Conservation (phyloP, 768 basidiomycete genomes). For the Tubosaeta brunneosetosa region DNA sequence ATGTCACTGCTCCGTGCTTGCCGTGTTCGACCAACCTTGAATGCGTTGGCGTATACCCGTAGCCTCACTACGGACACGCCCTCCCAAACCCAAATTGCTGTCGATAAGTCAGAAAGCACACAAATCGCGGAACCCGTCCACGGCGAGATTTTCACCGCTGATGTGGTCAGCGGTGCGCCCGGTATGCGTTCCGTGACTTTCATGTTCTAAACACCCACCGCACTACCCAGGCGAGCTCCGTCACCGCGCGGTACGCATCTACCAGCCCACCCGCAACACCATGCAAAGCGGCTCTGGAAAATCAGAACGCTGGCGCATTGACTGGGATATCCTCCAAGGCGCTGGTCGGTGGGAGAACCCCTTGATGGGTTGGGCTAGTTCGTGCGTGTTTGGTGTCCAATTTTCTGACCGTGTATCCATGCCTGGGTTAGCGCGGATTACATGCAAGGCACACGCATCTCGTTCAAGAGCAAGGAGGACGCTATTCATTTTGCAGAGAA, state of each 20-base stretch:
- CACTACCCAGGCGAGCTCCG: constrained; percentile 64
- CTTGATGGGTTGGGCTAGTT: constrained; percentile 94
- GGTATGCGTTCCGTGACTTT: constrained; percentile 39
- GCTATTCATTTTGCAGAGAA: constrained; percentile 96
- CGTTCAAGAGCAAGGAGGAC: constrained; percentile 83
- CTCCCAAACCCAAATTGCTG: constrained; percentile 19
- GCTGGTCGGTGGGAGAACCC: constrained; percentile 97
- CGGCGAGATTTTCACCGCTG: constrained; percentile 66
- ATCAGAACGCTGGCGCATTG: constrained; percentile 86
- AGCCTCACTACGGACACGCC: constrained; percentile 16
- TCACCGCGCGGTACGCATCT: constrained; percentile 86
- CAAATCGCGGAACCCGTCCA: constrained; percentile 45
- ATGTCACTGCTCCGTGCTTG: constrained; percentile 58
- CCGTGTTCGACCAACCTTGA: constrained; percentile 27
- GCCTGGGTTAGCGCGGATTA: constrained; percentile 71
- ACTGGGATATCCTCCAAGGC: constrained; percentile 89
- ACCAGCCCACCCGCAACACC: constrained; percentile 87
- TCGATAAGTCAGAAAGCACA: constrained; percentile 24
- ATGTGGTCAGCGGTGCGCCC: constrained; percentile 83
- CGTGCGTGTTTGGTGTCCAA: constrained; percentile 49
- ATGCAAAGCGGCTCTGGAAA: constrained; percentile 93
- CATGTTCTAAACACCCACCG: background rate
- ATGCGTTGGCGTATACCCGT: constrained; percentile 12
- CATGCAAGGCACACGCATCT: constrained; percentile 84
- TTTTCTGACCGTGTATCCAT: constrained; percentile 1